Evolutionary conservation across 768 basidiomycete genomes (phyloP).

Genomic region (Termitomyces heimii): DNA sequence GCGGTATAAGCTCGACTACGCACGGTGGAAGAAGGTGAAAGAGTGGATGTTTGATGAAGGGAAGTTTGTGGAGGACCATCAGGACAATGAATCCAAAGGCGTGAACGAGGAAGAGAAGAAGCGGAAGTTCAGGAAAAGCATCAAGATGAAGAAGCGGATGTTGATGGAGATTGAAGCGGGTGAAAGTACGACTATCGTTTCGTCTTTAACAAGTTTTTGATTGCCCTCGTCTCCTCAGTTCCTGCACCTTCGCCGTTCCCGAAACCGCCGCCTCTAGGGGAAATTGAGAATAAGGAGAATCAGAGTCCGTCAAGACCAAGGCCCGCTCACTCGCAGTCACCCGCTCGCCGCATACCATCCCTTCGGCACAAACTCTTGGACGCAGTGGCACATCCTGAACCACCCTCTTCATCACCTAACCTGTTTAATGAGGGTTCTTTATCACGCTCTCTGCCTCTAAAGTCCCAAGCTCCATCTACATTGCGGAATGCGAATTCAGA

Average conservation of each 20-base stretch:
- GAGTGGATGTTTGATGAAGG: constrained; percentile 34
- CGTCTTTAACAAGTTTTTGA: not conserved
- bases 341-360: not conserved
- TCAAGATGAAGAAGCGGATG: constrained; percentile 18
- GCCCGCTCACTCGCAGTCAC: not conserved
- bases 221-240: not conserved
- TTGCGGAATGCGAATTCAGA: not conserved
- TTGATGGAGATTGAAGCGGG: constrained; percentile 16
- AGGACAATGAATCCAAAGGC: constrained; percentile 9
- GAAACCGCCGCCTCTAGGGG: constrained; percentile 18
- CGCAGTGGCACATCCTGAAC: constrained; percentile 1
- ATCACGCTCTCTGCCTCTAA: not conserved
- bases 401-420: constrained; percentile 1
- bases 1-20: constrained; percentile 47
- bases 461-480: not conserved
- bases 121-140: constrained; percentile 13
- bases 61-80: constrained; percentile 11
- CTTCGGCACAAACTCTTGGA: constrained; percentile 4
- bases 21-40: constrained; percentile 43
- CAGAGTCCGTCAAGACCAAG: constrained; percentile 11
- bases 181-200: not conserved
- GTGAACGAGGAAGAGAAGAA: constrained; percentile 23
- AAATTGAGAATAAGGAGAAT: constrained; percentile 21
- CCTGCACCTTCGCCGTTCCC: not conserved
- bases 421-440: constrained; percentile 2